Base-by-base conservation (phyloP, 768 basidiomycete genomes). In the Leucosporidium yakuticum region DNA sequence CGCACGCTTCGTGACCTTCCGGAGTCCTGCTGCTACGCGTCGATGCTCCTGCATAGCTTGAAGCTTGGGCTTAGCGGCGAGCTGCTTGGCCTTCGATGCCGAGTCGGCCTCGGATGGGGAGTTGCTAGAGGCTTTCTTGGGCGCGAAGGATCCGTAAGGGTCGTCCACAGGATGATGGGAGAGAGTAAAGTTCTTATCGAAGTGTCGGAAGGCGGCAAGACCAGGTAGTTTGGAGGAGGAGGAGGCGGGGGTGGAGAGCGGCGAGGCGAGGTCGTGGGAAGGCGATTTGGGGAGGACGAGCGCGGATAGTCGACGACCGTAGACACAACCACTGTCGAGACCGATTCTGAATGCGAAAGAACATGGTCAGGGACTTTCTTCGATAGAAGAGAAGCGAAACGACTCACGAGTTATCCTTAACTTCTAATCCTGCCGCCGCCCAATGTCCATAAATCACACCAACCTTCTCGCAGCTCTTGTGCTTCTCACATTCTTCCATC, bases 311-410 rank as follows among this genome's bases (percentile, higher is more conserved):
- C 64, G 59, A 8, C 64, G 64, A 15, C 71, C 71, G 53, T 64
- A 66, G 25, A 68, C 68, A 57, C 71, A 73, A 27, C 65, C 71
- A 0, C 65, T 32, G 53, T 73, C 71, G 65, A 73, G 71, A 9
- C 71, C 71, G 51, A 73, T 36, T 0, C 68, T 72, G 57, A 9
- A 1, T 21, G n/a, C n/a, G 25, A 21, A n/a, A 32, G 25, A 17
- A 8, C 3, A 20, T 8, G 29, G 5, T 31, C 3, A 49, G 11
- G 1, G 17, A 53, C 8, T 48, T 34, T 9, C 3, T 4, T 27
- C n/a, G 27, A 27, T 21, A 31, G 29, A 11, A 55, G 34, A 44
- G n/a, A 11, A 6, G 36, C 39, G 25, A 19, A n/a, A 23, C 5
- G 21, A 60, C 65, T 48, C 29, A 69, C 65, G 56, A 59, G 25